Conservation (phyloP, 192 early-diverging fungal genomes). For the Coemansia javaensis region DNA sequence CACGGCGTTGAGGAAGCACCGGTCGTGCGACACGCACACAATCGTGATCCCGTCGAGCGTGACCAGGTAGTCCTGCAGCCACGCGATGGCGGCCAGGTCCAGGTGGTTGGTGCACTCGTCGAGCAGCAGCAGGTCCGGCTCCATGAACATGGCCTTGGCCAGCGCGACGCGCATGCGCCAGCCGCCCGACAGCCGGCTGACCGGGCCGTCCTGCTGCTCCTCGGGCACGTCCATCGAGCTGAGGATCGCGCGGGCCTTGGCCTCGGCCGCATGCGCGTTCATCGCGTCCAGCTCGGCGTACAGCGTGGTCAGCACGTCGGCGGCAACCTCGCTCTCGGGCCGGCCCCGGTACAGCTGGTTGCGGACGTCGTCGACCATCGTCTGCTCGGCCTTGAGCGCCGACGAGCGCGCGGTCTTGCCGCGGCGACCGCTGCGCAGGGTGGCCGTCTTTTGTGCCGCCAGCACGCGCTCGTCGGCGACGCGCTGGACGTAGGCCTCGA, state of each 20-base stretch:
- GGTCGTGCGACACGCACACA: conserved; percentile 87
- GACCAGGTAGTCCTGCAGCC: conserved; percentile 75
- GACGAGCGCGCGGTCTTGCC: conserved; percentile 58
- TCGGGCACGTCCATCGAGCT: conserved; percentile 68
- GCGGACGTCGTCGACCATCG: conserved; percentile 18
- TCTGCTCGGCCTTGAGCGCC: conserved; percentile 51
- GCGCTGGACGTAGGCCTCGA: conserved; percentile 47
- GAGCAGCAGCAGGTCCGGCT: conserved; percentile 76
- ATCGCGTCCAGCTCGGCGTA: conserved; percentile 58
- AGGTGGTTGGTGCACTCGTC: conserved; percentile 91
- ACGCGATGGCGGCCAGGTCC: conserved; percentile 87
- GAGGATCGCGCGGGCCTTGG: conserved; percentile 67
- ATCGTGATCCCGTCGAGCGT: conserved; percentile 63
- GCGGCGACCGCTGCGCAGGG: conserved; percentile 61
- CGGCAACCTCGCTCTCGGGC: conserved; percentile 43
- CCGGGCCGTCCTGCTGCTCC: conserved; percentile 57
- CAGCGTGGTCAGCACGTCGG: conserved; percentile 56
- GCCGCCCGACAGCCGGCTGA: conserved; percentile 67
- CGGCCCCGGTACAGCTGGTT: conserved; percentile 22
- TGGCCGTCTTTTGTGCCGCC: conserved; percentile 56
- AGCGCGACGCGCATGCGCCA: conserved; percentile 87
- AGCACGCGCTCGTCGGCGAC: conserved; percentile 35
- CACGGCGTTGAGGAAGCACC: conserved; percentile 77
- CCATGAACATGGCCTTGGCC: conserved; percentile 76
- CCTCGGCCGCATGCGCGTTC: conserved; percentile 59